These are phyloP conservation scores for Cyclotella choctawhatcheeana DNA, from an alignment of 108 stramenopile genomes.

Conservation along the genomic window DNA sequence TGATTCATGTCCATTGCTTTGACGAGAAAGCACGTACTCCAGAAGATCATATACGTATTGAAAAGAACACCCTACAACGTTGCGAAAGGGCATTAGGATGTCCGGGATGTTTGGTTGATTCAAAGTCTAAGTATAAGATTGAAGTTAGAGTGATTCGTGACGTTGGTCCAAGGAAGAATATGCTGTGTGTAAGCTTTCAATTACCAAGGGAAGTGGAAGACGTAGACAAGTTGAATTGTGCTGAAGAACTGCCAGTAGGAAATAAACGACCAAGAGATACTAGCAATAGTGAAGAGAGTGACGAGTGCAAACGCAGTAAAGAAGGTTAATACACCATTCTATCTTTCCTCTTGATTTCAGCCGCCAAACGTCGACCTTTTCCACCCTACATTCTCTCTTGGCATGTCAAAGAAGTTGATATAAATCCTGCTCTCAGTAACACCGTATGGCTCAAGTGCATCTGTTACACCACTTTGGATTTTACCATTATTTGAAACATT, in stretches of 20 bases:
- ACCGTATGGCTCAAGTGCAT: constrained; percentile 67
- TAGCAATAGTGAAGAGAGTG: too few relatives aligned
- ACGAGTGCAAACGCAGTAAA: too few relatives aligned
- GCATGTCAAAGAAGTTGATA: constrained; percentile 88
- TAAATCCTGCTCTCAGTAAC: constrained; percentile 70
- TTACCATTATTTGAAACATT: constrained; percentile 71
- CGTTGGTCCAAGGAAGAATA: constrained; percentile 86
- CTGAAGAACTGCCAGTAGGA: too few relatives aligned
- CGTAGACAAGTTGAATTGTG: too few relatives aligned
- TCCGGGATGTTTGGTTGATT: constrained; percentile 45
- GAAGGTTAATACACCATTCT: too few relatives aligned
- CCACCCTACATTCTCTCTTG: constrained; percentile 84
- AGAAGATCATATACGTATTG: constrained; percentile 45
- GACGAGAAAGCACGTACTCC: constrained; percentile 66
- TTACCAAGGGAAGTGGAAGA: too few relatives aligned
- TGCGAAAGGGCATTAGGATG: constrained; percentile 69
- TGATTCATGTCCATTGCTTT: constrained; percentile 81
- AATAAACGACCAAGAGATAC: too few relatives aligned
- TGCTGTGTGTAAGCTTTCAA: constrained; percentile 88
- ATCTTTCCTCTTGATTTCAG: too few relatives aligned
- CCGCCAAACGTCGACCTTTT: constrained; percentile 81
- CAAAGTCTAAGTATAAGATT: constrained; percentile 61
- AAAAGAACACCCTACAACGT: constrained; percentile 72
- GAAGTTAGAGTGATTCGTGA: constrained; percentile 76
- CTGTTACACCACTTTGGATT: constrained; percentile 70